phyloP scores from a whole-genome alignment of 2,329 filamentous ascomycete genomes.

The Sclerotinia subarctica region DNA sequence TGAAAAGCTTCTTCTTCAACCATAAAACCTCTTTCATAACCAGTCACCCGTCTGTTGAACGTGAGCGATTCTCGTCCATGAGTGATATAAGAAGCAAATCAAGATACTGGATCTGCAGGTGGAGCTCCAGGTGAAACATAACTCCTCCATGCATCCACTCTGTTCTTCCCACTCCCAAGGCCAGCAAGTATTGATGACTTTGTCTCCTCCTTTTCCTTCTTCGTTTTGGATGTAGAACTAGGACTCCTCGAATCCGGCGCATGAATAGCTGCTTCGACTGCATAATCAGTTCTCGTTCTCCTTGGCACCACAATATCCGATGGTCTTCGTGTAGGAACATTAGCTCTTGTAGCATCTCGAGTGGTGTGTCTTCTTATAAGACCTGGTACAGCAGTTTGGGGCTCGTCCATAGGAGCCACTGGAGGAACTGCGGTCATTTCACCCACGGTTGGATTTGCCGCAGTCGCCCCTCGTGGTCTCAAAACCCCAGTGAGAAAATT shows the following conservation, averaged over 20 bases:
- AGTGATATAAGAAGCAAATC: neutral
- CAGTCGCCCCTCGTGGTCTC: constrained; percentile 27
- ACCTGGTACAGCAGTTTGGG: constrained; percentile 23
- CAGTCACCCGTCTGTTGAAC: neutral
- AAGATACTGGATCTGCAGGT: constrained; percentile 35
- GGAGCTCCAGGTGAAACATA: constrained; percentile 34
- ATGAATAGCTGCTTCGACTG: constrained; percentile 32
- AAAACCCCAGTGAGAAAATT: constrained; percentile 36
- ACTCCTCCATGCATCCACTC: constrained; percentile 37
- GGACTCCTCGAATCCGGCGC: constrained; percentile 25
- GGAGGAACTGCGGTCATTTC: constrained; percentile 25
- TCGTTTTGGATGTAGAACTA: neutral
- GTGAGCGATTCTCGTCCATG: neutral
- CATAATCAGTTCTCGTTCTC: constrained; percentile 33
- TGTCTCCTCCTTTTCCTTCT: constrained; percentile 6
- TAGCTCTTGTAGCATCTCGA: constrained; percentile 29
- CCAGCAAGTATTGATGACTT: constrained; percentile 32
- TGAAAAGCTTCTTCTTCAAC: too few species aligned
- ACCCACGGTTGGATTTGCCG: constrained; percentile 17
- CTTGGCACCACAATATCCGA: constrained; percentile 32
- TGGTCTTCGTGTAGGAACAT: constrained; percentile 17
- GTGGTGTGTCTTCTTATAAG: constrained; percentile 33
- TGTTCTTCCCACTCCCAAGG: constrained; percentile 30
- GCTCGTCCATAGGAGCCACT: constrained; percentile 11
- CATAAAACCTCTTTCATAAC: neutral